phyloP scores from a whole-genome alignment of 2,329 filamentous ascomycete genomes.

The Xylaria multiplex region DNA sequence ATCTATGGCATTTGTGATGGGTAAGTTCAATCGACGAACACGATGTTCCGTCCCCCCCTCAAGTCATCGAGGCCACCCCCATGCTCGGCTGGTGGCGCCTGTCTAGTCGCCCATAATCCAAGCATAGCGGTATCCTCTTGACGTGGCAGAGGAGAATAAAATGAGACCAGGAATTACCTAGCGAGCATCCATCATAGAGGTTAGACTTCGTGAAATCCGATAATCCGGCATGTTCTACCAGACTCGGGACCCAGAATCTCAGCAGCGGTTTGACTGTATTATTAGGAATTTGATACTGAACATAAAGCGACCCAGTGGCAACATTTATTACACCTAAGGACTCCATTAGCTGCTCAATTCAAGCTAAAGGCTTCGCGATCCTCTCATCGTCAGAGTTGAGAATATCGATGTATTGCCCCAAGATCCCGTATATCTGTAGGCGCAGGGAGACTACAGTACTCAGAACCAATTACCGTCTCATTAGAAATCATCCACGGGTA shows the following conservation, averaged over 20 bases:
- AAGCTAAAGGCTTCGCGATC: slow-evolving; percentile 11
- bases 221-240: not conserved
- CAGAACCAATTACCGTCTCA: not conserved
- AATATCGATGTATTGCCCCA: slow-evolving; percentile 30
- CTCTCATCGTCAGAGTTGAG: slow-evolving; percentile 21
- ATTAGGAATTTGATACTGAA: slow-evolving; percentile 11
- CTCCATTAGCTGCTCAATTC: slow-evolving; percentile 16
- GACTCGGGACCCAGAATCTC: too few relatives aligned
- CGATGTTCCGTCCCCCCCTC: slow-evolving; percentile 13
- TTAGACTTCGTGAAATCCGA: not conserved
- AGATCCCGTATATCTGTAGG: slow-evolving; percentile 29
- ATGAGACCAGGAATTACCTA: not conserved
- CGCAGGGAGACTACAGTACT: slow-evolving; percentile 31
- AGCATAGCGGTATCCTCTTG: not conserved
- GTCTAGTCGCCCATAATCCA: not conserved
- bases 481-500: too few relatives aligned
- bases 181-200: slow-evolving; percentile 15
- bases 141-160: not conserved
- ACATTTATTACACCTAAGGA: slow-evolving; percentile 15
- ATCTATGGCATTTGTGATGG: slow-evolving; percentile 3
- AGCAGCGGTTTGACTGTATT: slow-evolving; percentile 5
- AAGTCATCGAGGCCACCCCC: slow-evolving; percentile 19
- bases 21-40: not conserved
- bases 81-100: not conserved
- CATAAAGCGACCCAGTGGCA: slow-evolving; percentile 10